These are phyloP conservation scores for Fusarium keratoplasticum DNA, from an alignment of 2,329 filamentous ascomycete genomes.

Conservation along the genomic window DNA sequence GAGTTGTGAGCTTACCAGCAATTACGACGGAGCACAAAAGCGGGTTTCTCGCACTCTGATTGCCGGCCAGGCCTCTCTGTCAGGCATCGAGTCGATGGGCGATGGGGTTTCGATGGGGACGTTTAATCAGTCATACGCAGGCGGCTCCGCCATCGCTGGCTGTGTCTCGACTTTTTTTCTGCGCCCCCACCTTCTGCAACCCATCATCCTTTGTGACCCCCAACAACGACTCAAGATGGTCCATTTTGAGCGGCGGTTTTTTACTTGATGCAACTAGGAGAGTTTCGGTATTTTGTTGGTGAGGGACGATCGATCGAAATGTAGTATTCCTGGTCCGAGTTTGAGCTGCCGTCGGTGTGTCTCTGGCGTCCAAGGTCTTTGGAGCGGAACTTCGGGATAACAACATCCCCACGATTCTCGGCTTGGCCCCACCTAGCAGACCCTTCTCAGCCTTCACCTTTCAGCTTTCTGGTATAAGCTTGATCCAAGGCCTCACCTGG, in stretches of 20 bases:
- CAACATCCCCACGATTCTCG: conserved; percentile 25
- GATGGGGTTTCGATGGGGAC: neutral
- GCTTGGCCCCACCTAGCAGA: conserved; percentile 15
- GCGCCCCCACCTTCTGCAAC: conserved; percentile 14
- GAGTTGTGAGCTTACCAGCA: conserved; percentile 11
- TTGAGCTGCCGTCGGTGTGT: conserved; percentile 3
- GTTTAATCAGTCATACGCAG: conserved; percentile 29
- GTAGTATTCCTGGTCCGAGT: neutral
- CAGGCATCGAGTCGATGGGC: conserved; percentile 16
- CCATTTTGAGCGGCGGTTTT: conserved; percentile 3
- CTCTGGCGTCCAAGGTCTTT: neutral
- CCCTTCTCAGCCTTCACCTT: conserved; percentile 19
- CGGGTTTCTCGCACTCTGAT: conserved; percentile 23
- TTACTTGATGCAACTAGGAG: conserved; percentile 4
- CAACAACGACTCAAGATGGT: conserved; percentile 3
- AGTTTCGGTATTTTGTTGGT: conserved; percentile 10
- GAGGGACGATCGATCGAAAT: neutral
- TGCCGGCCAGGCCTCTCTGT: conserved; percentile 8
- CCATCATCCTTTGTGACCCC: neutral
- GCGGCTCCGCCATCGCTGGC: conserved; percentile 22
- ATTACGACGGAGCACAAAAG: conserved; percentile 26
- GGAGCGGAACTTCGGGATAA: conserved; percentile 13
- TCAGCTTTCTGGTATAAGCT: neutral
- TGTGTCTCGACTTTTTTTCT: neutral
- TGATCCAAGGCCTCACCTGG: conserved; percentile 23